Evolutionary conservation across 306 rosid genomes (phyloP), one percentile per base, ranked within the genome.

Genomic region (Begonia fuchsioides): DNA sequence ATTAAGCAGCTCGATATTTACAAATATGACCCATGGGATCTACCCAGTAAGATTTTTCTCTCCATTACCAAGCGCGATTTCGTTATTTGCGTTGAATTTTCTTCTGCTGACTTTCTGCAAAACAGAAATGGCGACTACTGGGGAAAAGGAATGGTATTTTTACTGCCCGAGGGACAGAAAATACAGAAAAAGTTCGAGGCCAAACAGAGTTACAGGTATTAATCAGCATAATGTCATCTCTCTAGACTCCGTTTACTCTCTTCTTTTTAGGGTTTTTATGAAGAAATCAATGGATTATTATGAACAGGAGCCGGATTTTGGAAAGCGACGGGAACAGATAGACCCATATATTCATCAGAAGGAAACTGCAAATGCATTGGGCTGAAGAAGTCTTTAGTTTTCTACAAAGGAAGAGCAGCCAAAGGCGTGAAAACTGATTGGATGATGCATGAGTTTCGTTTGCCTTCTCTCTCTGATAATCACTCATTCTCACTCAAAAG

Each of bases 381-480:
- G 15, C 56, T 87, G 58, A 87, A 83, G 87, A 87, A 87, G 51
- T 87, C 96, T 10, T 72, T 87, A 1, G 96, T 87, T 1, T 87
- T 87, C 61, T 87, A 87, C 83, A 83, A 64, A 70, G 96, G 96
- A 0, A 73, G 96, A 73, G 96, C 96, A 39, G 84, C 93, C 54
- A 83, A 77, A 48, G 96, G 87, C 0, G 50, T 83, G 64, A 87
- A 87, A 72, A 87, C 96, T 51, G 94, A 83, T 18, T 87, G 96
- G 96, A 87, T 87, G 94, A 87, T 87, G 93, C 96, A 87, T 52
- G 96, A 87, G 86, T 87, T 83, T 51, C 78, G 96, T 10, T 52
- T 83, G 13, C 94, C 94, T 54, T 69, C 90, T 54, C 74, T 77
- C 46, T 39, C 63, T 0, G 81, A 80, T 18, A 54, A 62, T 26